Evolutionary conservation across 306 rosid species (phyloP), one percentile per base, ranked within the genome.

Genomic region (Sechiopsis laciniata): DNA sequence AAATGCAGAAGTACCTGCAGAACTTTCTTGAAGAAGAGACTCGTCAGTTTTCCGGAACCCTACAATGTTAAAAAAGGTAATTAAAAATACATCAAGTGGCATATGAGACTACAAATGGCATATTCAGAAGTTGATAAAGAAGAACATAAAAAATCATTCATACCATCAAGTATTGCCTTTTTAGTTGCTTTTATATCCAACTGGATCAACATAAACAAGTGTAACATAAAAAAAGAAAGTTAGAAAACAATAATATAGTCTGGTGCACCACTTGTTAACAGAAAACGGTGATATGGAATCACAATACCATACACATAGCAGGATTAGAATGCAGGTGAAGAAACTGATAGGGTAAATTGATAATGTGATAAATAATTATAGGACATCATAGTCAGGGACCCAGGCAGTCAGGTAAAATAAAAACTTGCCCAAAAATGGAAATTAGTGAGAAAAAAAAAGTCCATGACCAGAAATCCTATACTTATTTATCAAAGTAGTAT

Each of bases 11-110:
- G 56, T 37, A 88, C 97, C 96, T 85, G 87, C 73, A 65, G 82
- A 61, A 78, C 97, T 89, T 82, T 83, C 89, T 76, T 80, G 89
- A 77, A 92, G 88, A 80, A 92, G 90, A 75, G 83, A 79, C 79
- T 89, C 89, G 15, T 89, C 97, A 6, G 97, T 88, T 88, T 83
- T 88, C 14, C 83, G 88, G 72, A 88, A 89, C 82, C 97, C 97
- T 86, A 72, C 52, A 66, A 59, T 53, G 61, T 12, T 35, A 7
- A 69, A 54, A 71, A 37, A 29, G 68, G 29, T 77, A 55, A 73
- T 75, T 21, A 16, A 59, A 16, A 63, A 48, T 70, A 75, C 40
- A 61, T 70, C 48, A n/a, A 72, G 21, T 19, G 71, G 54, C 48
- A 52, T 51, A 71, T 40, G 67, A 55, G 50, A 70, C 37, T 13